phyloP scores from a whole-genome alignment of 2,329 filamentous ascomycete species.

The Fusarium globosum region DNA sequence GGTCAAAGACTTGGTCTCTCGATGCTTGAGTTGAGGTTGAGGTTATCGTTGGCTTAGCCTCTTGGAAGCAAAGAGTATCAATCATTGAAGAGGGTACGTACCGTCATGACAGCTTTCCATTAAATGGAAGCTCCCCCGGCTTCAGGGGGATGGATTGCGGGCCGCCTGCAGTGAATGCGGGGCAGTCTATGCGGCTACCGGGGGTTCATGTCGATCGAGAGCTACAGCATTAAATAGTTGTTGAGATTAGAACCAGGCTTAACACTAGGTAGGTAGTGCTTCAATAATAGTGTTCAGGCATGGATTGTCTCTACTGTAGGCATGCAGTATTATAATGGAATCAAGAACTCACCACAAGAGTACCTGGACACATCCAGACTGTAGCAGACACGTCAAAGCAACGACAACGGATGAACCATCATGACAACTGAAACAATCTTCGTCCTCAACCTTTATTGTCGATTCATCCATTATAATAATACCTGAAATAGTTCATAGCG shows the following conservation, averaged over 20 bases:
- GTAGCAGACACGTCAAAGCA: neutral
- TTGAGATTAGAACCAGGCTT: neutral
- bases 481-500: constrained; percentile 6
- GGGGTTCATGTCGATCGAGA: constrained; percentile 16
- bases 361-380: neutral
- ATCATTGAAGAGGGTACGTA: constrained; percentile 38
- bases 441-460: constrained; percentile 8
- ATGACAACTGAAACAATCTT: neutral
- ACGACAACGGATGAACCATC: neutral
- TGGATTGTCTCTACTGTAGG: too few species aligned
- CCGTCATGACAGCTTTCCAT: constrained; percentile 36
- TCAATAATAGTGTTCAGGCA: neutral
- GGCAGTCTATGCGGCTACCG: constrained; percentile 29
- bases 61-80: neutral
- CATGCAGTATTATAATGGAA: neutral
- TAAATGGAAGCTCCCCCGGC: neutral
- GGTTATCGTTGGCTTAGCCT: constrained; percentile 20
- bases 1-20: constrained; percentile 22
- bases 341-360: neutral
- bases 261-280: neutral
- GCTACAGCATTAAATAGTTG: neutral
- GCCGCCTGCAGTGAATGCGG: constrained; percentile 31
- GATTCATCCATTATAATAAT: constrained; percentile 10
- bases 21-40: constrained; percentile 15
- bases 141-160: constrained; percentile 26